Evolutionary conservation across 306 rosid genomes (phyloP), one percentile per base, ranked within the genome.

Genomic region (Castanea mollissima): DNA sequence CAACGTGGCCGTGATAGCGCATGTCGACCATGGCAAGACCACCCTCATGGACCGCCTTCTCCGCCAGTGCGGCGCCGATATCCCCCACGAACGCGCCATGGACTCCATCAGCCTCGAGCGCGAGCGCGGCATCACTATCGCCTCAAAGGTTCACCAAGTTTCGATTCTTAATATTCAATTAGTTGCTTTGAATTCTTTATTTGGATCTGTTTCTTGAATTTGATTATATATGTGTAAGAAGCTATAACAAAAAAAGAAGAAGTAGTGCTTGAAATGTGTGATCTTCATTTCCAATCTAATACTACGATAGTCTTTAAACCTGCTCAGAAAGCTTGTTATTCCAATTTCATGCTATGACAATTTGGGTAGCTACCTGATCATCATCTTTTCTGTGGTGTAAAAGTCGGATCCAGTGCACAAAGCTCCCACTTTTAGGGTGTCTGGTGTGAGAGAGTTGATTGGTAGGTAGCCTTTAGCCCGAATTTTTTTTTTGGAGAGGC

Each of bases 41-140:
- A 95, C 99, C 7, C 99, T 95, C 79, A 95, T 92, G 99, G 98
- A 95, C 81, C 97, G 99, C 23, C 91, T 95, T 44, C 98, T 95
- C 77, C 92, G 98, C 74, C 99, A 95, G 98, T 95, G 99, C 76
- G 98, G 99, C 65, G 98, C 97, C 20, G 94, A 91, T 74, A 91
- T 95, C 55, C 99, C 98, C 14, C 99, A 95, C 80, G 99, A 95
- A 79, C 98, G 98, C 59, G 98, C 96, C 77, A 95, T 93, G 98
- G 98, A 95, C 75, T 89, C 96, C 75, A 91, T 75, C 82, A 73
- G 81, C 41, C 97, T 95, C 3, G 99, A 95, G 84, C 98, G 94
- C n/a, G 97, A 95, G 81, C 98, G 98, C 6, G 99, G 99, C 46
- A 95, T 95, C 89, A 93, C 98, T 13, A 93, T 95, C 63, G 89